These are phyloP conservation scores for Bolboschoenus planiculmis DNA, from an alignment of 176 grass and related monocot species.

Conservation along the genomic window DNA sequence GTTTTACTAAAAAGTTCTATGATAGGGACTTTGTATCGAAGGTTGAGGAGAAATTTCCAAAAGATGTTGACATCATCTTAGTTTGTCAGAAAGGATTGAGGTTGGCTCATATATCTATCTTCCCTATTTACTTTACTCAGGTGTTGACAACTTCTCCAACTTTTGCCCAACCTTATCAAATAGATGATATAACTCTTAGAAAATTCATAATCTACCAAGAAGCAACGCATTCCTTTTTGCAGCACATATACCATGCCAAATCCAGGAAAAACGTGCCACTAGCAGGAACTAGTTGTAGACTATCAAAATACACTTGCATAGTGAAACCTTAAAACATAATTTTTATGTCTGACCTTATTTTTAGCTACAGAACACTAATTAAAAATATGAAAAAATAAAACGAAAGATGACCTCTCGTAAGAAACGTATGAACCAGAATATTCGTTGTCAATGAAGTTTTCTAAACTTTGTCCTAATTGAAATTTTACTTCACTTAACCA, in stretches of 20 bases:
- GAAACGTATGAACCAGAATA: not conserved
- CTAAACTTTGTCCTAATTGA: not conserved
- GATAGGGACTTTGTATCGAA: constrained; percentile 65
- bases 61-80: constrained; percentile 76
- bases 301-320: not conserved
- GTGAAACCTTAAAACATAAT: not conserved
- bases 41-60: constrained; percentile 78
- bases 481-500: constrained; percentile 4
- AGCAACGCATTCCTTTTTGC: not conserved
- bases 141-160: not conserved
- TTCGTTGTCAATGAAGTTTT: not conserved
- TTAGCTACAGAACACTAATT: not conserved
- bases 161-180: not conserved
- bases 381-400: not conserved
- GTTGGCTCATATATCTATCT: constrained; percentile 33
- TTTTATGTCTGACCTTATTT: not conserved
- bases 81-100: constrained; percentile 94
- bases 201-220: not conserved
- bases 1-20: constrained; percentile 30
- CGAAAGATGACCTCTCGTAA: not conserved
- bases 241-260: not conserved
- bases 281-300: not conserved
- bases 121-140: not conserved
- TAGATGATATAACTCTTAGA: not conserved
- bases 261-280: not conserved